Conservation (phyloP, 192 early-diverging fungal genomes). For the Podila minutissima region DNA sequence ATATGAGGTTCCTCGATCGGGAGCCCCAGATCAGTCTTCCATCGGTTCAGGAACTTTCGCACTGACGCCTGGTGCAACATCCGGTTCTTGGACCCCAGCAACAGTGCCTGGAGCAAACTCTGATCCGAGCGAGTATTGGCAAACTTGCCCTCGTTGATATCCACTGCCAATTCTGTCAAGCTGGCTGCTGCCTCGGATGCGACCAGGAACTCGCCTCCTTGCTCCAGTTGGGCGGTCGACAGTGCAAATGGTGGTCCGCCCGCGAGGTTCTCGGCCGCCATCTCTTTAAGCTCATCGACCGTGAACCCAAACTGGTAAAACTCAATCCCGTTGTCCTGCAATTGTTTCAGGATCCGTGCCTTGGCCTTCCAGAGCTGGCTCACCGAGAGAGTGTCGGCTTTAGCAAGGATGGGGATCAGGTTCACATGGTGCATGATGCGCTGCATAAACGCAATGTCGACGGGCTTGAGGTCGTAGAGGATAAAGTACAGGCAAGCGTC, state of each 20-base stretch:
- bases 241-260: constrained; percentile 46
- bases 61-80: constrained; percentile 40
- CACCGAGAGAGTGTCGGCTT: constrained; percentile 92
- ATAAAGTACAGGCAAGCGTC: constrained; percentile 51
- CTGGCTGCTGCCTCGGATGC: neutral
- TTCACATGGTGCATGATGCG: constrained; percentile 91
- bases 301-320: constrained; percentile 45
- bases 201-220: neutral
- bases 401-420: constrained; percentile 94
- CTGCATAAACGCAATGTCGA: constrained; percentile 98
- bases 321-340: constrained; percentile 40
- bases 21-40: constrained; percentile 38
- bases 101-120: constrained; percentile 19
- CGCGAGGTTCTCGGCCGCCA: constrained; percentile 29
- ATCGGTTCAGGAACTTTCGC: constrained; percentile 42
- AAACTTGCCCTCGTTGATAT: constrained; percentile 40
- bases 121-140: constrained; percentile 31
- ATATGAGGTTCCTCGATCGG: constrained; percentile 17
- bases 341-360: constrained; percentile 64
- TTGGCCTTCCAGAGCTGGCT: constrained; percentile 90
- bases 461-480: constrained; percentile 67
- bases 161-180: constrained; percentile 31
- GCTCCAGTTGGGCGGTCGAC: constrained; percentile 37
- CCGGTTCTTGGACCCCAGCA: constrained; percentile 40
- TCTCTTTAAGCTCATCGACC: constrained; percentile 28